Evolutionary conservation across 495 filamentous ascomycete species (phyloP).

Genomic region (Penicillium nucicola): DNA sequence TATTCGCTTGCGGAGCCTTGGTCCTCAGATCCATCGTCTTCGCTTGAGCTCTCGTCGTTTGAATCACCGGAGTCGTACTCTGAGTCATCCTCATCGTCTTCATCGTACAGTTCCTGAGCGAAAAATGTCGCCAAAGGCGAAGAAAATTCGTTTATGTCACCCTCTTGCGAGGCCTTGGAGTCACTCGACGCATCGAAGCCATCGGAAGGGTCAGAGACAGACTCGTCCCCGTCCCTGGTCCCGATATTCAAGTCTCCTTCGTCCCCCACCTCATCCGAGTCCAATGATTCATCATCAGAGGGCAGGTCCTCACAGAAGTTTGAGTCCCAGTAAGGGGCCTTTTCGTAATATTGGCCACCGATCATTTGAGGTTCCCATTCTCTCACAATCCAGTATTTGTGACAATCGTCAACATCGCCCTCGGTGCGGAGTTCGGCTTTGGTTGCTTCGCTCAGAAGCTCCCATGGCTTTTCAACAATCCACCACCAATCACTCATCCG

Average conservation of each 20-base stretch:
- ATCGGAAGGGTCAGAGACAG: too few species aligned
- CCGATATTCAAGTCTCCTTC: not conserved
- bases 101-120: not conserved
- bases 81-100: slow-evolving; percentile 11
- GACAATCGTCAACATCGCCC: not conserved
- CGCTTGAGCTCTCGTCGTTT: too few species aligned
- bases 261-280: slow-evolving; percentile 2
- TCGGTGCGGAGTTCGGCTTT: not conserved
- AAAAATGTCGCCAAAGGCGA: too few species aligned
- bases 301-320: not conserved
- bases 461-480: slow-evolving; percentile 10
- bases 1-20: not conserved
- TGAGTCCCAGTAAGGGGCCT: slow-evolving; percentile 8
- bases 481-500: not conserved
- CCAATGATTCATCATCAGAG: slow-evolving; percentile 7
- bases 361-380: slow-evolving; percentile 1
- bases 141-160: too few species aligned
- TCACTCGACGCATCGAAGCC: too few species aligned
- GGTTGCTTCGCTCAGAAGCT: slow-evolving; percentile 5
- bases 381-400: slow-evolving; percentile 9
- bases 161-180: too few species aligned
- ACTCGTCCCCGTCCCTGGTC: too few species aligned
- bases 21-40: too few species aligned
- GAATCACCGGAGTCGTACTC: not conserved
- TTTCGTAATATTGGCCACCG: not conserved